Evolutionary conservation across 495 filamentous ascomycete species (phyloP).

Genomic region (Halenospora varia): DNA sequence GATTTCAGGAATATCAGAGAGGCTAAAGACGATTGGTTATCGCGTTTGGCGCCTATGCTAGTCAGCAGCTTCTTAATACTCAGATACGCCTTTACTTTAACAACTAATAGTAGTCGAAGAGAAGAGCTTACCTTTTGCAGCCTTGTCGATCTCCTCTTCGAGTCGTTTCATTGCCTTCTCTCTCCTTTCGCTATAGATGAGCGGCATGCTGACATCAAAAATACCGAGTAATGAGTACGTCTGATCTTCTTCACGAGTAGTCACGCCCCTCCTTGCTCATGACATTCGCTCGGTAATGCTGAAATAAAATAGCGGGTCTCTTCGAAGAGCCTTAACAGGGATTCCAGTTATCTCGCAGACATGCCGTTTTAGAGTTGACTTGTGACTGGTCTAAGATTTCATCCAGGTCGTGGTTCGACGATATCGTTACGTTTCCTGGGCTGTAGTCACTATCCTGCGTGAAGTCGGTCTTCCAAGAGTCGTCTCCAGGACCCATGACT

Average conservation of each 20-base stretch:
- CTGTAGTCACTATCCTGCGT: too few relatives aligned
- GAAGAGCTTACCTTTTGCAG: constrained; percentile 14
- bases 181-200: constrained; percentile 28
- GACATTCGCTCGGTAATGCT: constrained; percentile 15
- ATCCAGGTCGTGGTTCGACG: too few relatives aligned
- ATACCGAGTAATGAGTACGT: constrained; percentile 7
- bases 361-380: constrained; percentile 10
- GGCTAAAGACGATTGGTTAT: constrained; percentile 17
- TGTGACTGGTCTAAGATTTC: too few relatives aligned
- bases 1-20: constrained; percentile 5
- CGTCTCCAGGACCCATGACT: too few relatives aligned
- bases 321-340: constrained; percentile 10
- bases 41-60: constrained; percentile 12
- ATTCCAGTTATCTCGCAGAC: constrained; percentile 15
- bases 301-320: constrained; percentile 5
- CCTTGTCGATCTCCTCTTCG: constrained; percentile 25
- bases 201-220: constrained; percentile 22
- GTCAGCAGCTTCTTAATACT: constrained; percentile 14
- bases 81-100: too few relatives aligned
- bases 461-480: too few relatives aligned
- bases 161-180: constrained; percentile 25
- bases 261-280: constrained; percentile 5
- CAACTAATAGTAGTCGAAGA: background rate
- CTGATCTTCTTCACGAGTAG: constrained; percentile 22
- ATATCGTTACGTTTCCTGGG: too few relatives aligned